Base-by-base conservation (phyloP, 345 rosid genomes). In the Corchorus olitorius region DNA sequence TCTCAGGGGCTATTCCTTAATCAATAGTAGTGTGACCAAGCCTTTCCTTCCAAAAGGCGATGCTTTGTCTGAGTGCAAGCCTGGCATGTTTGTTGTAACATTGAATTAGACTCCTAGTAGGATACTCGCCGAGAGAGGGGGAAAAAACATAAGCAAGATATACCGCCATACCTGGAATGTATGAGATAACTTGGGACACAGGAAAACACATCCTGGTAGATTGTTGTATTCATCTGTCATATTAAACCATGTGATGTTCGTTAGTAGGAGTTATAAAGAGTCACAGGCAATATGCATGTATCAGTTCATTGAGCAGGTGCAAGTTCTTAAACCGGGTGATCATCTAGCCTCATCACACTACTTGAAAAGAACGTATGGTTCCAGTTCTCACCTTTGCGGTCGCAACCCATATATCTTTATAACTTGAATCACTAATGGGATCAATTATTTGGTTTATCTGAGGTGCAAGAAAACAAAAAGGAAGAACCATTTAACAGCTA, bases 151-250 rank as follows among this genome's bases (percentile, higher is more conserved):
- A 34, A 12, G 34, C 39, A 81, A 9, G 27, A 54, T 27, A 22
- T 33, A 7, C 16, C 16, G 54, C 20, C 58, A 27, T 81, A 96
- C 99, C 99, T 89, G 59, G 98, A 85, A 76, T 93, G 93, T 70
- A 90, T 87, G 78, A 92, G 97, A 86, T 96, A 98, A 59, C 78
- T 93, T 46, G 99, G 99, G 55, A 92, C 85, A 77, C 98, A 93
- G 77, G 98, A 85, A 81, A 96, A 96, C 63, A 92, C 94, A 41
- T 92, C 99, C 80, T 93, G 98, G 83, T 92, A 96, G 77, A 93
- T 86, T 43, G 87, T 83, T 0, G 99, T 90, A 76, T 96, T 96
- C 41, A 80, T 88, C 99, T 96, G 98, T 73, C 80, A 75, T 27
- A 65, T 62, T 60, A 54, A 65, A 65, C 4, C 43, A 73, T 37